These are phyloP conservation scores for Atractiella rhizophila DNA, from an alignment of 768 basidiomycete genomes.

Conservation along the genomic window DNA sequence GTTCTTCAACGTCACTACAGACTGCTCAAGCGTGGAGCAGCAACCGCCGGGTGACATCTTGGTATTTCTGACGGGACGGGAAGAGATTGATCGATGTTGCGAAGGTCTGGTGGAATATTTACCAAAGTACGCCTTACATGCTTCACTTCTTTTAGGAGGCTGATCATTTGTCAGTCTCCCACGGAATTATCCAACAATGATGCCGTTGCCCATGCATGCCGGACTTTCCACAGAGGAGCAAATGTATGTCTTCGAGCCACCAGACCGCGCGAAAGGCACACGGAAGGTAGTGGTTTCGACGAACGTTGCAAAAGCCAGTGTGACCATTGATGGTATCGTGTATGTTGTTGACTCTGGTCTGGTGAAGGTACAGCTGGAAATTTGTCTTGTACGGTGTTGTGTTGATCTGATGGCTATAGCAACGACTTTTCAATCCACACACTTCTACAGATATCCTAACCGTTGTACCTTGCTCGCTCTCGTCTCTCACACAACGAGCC, in stretches of 20 bases:
- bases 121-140: not conserved
- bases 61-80: slow-evolving; percentile 81
- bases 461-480: slow-evolving; percentile 71
- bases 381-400: not conserved
- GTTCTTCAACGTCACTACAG: too few species aligned
- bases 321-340: slow-evolving; percentile 84
- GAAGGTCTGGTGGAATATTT: slow-evolving; percentile 1
- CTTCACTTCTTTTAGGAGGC: too few species aligned
- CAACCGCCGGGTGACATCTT: slow-evolving; percentile 64
- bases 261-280: slow-evolving; percentile 37
- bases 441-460: slow-evolving; percentile 53
- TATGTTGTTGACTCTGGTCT: slow-evolving; percentile 93
- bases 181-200: slow-evolving; percentile 23
- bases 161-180: not conserved
- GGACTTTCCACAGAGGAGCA: slow-evolving; percentile 56
- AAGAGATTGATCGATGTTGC: slow-evolving; percentile 49
- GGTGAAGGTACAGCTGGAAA: slow-evolving; percentile 66
- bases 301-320: slow-evolving; percentile 92
- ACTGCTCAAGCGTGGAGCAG: too few species aligned
- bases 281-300: slow-evolving; percentile 88
- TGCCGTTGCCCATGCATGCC: slow-evolving; percentile 60
- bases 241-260: slow-evolving; percentile 43
- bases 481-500: slow-evolving; percentile 51
- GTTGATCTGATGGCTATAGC: not conserved
- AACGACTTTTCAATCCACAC: slow-evolving; percentile 40